Evolutionary conservation across 2,329 filamentous ascomycete genomes (phyloP).

Genomic region (Stachybotrys elegans): DNA sequence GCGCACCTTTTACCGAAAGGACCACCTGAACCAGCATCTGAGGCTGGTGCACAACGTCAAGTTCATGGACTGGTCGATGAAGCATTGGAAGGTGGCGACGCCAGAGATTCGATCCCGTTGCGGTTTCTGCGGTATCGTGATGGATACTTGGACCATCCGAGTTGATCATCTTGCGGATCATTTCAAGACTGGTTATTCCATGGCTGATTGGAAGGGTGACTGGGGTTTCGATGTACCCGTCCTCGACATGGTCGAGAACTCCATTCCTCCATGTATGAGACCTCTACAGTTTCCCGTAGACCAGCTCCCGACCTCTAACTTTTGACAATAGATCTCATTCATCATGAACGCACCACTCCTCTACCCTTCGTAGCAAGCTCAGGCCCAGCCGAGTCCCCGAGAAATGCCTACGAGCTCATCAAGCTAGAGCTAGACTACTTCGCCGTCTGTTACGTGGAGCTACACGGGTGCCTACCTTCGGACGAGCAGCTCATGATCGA

Average conservation of each 20-base stretch:
- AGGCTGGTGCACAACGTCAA: slow-evolving; percentile 60
- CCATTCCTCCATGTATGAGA: slow-evolving; percentile 59
- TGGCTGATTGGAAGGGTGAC: slow-evolving; percentile 66
- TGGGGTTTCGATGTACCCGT: slow-evolving; percentile 62
- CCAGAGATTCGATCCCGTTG: slow-evolving; percentile 59
- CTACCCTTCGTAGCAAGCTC: slow-evolving; percentile 47
- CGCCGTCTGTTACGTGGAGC: slow-evolving; percentile 37
- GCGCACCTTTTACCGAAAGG: slow-evolving; percentile 62
- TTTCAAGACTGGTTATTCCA: slow-evolving; percentile 61
- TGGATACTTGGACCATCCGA: slow-evolving; percentile 57
- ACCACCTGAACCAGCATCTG: slow-evolving; percentile 62
- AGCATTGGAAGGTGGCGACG: slow-evolving; percentile 54
- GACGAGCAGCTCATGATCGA: slow-evolving; percentile 53
- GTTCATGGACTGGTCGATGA: slow-evolving; percentile 59
- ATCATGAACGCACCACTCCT: slow-evolving; percentile 55
- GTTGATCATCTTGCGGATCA: slow-evolving; percentile 63
- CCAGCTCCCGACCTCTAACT: slow-evolving; percentile 33
- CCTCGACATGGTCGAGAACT: slow-evolving; percentile 60
- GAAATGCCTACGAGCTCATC: slow-evolving; percentile 57
- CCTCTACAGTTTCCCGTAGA: slow-evolving; percentile 29
- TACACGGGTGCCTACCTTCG: slow-evolving; percentile 33
- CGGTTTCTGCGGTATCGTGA: slow-evolving; percentile 59
- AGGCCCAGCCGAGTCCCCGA: slow-evolving; percentile 38
- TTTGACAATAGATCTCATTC: slow-evolving; percentile 53
- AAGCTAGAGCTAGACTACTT: slow-evolving; percentile 54